Evolutionary conservation across 1,284 basidiomycete genomes (phyloP).

Genomic region (Heterobasidion occidentale): DNA sequence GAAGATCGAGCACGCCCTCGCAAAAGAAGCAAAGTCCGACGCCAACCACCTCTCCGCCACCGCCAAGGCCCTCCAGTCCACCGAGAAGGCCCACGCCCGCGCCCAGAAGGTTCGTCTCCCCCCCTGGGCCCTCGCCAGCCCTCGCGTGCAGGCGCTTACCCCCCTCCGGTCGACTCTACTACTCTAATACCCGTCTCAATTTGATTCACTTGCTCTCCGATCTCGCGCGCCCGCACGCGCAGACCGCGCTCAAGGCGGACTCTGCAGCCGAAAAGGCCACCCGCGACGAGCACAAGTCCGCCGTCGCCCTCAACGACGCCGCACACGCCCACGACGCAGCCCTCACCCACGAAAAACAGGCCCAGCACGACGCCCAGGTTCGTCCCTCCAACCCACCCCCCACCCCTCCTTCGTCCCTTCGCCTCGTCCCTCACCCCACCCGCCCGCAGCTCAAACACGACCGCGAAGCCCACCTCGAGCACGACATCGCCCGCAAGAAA

Average conservation of each 20-base stretch:
- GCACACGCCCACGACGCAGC: constrained; percentile 42
- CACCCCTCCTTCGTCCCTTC: neutral
- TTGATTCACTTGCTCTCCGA: neutral
- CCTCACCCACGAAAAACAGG: constrained; percentile 30
- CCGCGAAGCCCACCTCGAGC: neutral
- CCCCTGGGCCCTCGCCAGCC: neutral
- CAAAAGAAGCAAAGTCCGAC: constrained; percentile 38
- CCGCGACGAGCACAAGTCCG: constrained; percentile 37
- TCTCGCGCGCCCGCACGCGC: no score
- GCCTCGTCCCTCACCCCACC: neutral
- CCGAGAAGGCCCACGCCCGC: constrained; percentile 27
- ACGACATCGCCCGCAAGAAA: neutral
- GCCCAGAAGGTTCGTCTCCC: constrained; percentile 29
- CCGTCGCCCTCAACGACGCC: constrained; percentile 37
- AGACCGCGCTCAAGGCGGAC: constrained; percentile 38
- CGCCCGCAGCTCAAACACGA: neutral
- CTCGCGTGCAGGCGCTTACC: no score
- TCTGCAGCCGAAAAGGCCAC: constrained; percentile 37
- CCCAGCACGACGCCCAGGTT: constrained; percentile 37
- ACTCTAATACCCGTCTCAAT: neutral
- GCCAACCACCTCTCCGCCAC: constrained; percentile 35
- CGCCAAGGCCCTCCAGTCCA: constrained; percentile 36
- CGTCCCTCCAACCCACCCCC: neutral
- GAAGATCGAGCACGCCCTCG: constrained; percentile 37
- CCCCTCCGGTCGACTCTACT: no score